A percentile compares a stretch with the other conserved stretches of the same genome.
These are phyloP conservation scores for Punica granatum DNA, from an alignment of 345 rosid species.

Conservation along the genomic window DNA sequence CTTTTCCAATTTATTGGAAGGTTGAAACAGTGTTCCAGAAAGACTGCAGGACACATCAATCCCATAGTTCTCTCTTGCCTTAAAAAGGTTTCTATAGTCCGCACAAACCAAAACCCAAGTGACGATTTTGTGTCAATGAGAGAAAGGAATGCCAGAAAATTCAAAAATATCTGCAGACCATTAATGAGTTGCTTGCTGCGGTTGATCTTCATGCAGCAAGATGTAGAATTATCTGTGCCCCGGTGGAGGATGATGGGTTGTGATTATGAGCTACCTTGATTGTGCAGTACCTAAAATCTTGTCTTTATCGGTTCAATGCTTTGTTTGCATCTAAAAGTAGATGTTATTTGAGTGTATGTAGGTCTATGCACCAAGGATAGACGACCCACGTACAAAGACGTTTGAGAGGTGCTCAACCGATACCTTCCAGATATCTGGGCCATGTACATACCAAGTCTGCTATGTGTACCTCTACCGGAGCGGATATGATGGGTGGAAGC, in stretches of 20 bases:
- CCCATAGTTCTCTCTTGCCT: not conserved
- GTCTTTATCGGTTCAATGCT: not conserved
- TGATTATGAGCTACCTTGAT: not conserved
- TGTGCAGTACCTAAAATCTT: not conserved
- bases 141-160: not conserved
- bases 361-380: slow-evolving; percentile 50
- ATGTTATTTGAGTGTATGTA: slow-evolving; percentile 3
- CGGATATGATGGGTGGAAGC: slow-evolving; percentile 65
- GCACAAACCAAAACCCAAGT: not conserved
- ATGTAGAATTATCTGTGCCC: not conserved
- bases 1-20: not conserved
- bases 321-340: not conserved
- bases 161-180: not conserved
- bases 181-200: not conserved
- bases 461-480: slow-evolving; percentile 49
- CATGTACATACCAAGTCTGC: slow-evolving; percentile 48
- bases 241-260: not conserved
- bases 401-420: slow-evolving; percentile 59
- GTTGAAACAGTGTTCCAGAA: not conserved
- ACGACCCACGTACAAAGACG: slow-evolving; percentile 37
- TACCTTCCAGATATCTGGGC: slow-evolving; percentile 48
- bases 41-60: not conserved
- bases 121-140: not conserved
- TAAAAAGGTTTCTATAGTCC: not conserved
- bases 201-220: not conserved